A percentile compares a stretch with the other conserved stretches of the same genome.
Evolutionary conservation across 1,284 basidiomycete species (phyloP).

Genomic region (Xerocomus amazonicus): DNA sequence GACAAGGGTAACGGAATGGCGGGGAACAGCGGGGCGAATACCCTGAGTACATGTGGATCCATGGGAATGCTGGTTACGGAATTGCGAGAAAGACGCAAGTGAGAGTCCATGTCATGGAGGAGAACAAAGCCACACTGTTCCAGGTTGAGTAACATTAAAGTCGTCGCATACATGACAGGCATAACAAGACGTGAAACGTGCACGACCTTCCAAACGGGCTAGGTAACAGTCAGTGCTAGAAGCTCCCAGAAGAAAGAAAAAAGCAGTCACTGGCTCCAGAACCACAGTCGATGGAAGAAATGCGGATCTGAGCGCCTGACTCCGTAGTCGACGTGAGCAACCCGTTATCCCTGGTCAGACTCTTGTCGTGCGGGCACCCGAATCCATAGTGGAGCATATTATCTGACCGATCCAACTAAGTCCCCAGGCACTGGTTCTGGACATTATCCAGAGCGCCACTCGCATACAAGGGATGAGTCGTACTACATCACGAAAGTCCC

Average conservation of each 20-base stretch:
- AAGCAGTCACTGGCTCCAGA: neutral
- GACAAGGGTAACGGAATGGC: neutral
- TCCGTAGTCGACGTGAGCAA: constrained; percentile 14
- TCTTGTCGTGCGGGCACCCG: constrained; percentile 2
- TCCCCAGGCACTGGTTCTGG: constrained; percentile 54
- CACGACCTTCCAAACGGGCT: neutral
- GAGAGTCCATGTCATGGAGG: neutral
- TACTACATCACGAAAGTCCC: constrained; percentile 69
- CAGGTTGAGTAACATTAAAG: constrained; percentile 6
- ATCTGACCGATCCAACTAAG: constrained; percentile 40
- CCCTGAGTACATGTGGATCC: neutral
- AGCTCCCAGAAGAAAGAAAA: neutral
- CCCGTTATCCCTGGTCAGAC: constrained; percentile 6
- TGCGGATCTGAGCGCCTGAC: constrained; percentile 12
- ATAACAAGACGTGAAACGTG: constrained; percentile 1
- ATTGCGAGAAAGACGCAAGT: neutral
- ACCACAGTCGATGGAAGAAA: neutral
- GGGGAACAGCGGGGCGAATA: neutral
- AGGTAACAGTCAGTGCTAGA: neutral
- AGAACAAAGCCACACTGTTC: neutral
- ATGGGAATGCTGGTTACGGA: neutral
- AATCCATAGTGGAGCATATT: constrained; percentile 11
- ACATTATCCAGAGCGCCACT: constrained; percentile 61
- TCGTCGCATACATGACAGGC: constrained; percentile 13
- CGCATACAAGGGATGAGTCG: constrained; percentile 65